Base-by-base conservation (phyloP, 2,329 filamentous ascomycete genomes). In the Beauveria brongniartii region DNA sequence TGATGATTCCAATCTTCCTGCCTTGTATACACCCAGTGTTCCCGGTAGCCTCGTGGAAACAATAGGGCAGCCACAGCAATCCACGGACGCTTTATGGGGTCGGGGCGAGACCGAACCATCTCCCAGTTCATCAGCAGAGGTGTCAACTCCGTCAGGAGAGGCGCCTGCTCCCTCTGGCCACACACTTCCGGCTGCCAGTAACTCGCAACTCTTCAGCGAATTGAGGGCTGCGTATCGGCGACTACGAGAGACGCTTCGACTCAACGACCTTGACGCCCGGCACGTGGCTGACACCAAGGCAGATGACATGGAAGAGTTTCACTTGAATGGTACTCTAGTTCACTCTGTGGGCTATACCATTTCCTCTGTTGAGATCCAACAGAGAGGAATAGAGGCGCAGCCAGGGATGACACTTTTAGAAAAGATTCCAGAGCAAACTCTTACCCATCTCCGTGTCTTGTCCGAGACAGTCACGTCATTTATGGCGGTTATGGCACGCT, bases 391-490 rank as follows among this genome's bases (percentile, higher is more conserved):
- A 3, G 89, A 91, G 67, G 85, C 86, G 24, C 84, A 89, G 65
- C 82, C 84, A 52, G 88, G 90, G 59, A 81, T 85, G 72, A 93
- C 89, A 5, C 76, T 97, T 51, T 74, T 97, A 22, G 89, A 93
- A 65, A 92, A 88, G 68, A 88, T 97, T 56, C 88, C 94, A 0
- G 89, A 93, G 61, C 87, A 96, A 71, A 82, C 85, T 1, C 77
- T 99, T 63, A 94, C 90, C 1, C 92, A 97, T 71, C 80, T 99
- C 30, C 89, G 92, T 54, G 87, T 97, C 30, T 78, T 97, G 26
- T 87, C 91, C 1, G 94, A 97, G 75, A 97, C 92, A 1, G 89
- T 90, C 1, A 84, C 89, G 34, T 92, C 92, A 0, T 97, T 94
- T 72, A 82, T 92, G 59, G 84, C 91, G 1, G 80, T 96, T 62